phyloP scores from a whole-genome alignment of 225 moss, liverwort and hornwort genomes.

The Pleurozium schreberi region DNA sequence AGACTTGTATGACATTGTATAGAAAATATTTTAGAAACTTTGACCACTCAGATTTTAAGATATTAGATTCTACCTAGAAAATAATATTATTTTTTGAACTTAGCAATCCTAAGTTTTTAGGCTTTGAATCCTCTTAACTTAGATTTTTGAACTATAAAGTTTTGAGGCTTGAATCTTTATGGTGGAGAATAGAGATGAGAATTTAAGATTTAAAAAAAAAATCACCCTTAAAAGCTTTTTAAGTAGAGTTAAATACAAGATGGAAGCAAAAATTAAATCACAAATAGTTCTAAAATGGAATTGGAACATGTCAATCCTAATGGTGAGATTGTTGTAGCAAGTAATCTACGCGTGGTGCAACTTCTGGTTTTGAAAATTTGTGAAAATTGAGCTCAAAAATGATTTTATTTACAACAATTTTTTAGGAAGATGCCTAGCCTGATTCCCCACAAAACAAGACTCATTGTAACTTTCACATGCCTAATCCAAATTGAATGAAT shows the following conservation, averaged over 20 bases:
- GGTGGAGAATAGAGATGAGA: too few species aligned
- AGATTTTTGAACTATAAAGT: too few species aligned
- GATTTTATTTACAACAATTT: background rate
- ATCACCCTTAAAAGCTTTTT: background rate
- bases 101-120: too few species aligned
- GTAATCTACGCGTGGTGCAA: accelerated
- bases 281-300: background rate
- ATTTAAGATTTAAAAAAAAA: too few species aligned
- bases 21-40: too few species aligned
- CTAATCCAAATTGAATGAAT: background rate
- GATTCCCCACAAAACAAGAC: background rate
- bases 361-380: background rate
- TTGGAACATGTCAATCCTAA: background rate
- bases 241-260: background rate
- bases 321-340: background rate
- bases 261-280: background rate
- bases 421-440: accelerated
- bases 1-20: too few species aligned
- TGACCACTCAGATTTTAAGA: too few species aligned
- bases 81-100: too few species aligned
- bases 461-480: background rate
- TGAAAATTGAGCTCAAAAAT: background rate
- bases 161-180: too few species aligned
- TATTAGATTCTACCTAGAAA: too few species aligned
- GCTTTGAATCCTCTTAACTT: too few species aligned